Base-by-base conservation (phyloP, 2,329 filamentous ascomycete species). In the Nannizziopsis arthrosporioides region DNA sequence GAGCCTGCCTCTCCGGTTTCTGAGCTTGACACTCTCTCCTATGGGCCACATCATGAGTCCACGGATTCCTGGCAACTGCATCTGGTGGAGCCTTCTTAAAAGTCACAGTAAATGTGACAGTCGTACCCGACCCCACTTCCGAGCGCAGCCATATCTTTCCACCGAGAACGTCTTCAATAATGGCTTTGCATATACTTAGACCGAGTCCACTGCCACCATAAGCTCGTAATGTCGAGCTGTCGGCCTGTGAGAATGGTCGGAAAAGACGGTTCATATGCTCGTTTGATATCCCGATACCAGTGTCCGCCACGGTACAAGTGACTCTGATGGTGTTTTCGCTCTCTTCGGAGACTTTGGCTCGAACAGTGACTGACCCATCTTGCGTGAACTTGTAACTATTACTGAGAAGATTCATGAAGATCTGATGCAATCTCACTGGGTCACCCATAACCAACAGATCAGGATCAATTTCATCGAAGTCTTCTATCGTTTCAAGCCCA, bases 381-480 rank as follows among this genome's bases (percentile, higher is more conserved):
- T 89, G 84, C 0, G 89, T 95, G 61, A 95, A 95, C 62, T 95
- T 95, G 65, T 94, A 82, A 60, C 85, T 90, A 69, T 95, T 95
- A 53, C 84, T 85, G 38, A 95, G 84, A 19, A 95, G 75, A 59
- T 95, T 95, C 68, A 71, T 71, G 56, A 71, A 70, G 19, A 94
- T 89, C 58, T 94, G 88, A 42, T 88, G 78, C 30, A 94, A 72
- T 32, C 87, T 77, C 9, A 87, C 85, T 7, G 87, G 86, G 58
- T 94, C 88, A 11, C 89, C 88, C 58, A 94, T 80, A 2, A 94
- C 85, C 41, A 88, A 62, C 22, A 78, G 65, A 42, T 77, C 68
- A 2, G 73, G 68, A 43, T 79, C 73, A 4, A 81, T 67, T 31
- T 58, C 60, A 17, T 80, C 81, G 48, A 92, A 69, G 56, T 86